These are phyloP conservation scores for Oropetium thomaeum DNA, from an alignment of 176 grass and related monocot species.

Conservation along the genomic window DNA sequence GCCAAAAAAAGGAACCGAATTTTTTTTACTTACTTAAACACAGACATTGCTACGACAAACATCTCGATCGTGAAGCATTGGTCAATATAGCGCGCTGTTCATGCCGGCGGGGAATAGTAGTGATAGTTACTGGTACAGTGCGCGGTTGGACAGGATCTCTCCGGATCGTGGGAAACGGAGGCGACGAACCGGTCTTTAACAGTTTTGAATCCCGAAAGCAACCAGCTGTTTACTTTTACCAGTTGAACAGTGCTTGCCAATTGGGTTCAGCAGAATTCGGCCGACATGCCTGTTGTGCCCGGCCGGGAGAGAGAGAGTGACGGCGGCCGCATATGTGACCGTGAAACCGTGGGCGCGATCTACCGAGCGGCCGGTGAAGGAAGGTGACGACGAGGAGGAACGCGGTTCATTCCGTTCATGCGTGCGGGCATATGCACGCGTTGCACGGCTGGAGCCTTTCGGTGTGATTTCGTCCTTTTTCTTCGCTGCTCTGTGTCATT, in stretches of 20 bases:
- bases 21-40: no score
- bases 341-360: constrained; percentile 11
- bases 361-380: background rate
- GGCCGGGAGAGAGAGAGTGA: background rate
- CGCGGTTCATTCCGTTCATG: background rate
- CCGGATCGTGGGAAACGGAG: background rate
- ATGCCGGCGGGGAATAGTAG: background rate
- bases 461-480: background rate
- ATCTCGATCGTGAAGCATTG: background rate
- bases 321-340: no score
- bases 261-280: background rate
- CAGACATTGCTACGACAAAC: no score
- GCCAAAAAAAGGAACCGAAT: no score
- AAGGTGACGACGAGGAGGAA: background rate
- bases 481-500: background rate
- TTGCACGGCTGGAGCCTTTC: background rate
- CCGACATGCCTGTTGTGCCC: background rate
- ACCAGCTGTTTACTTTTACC: background rate
- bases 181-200: background rate
- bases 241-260: background rate
- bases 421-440: background rate
- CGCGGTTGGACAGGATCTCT: background rate
- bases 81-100: background rate
- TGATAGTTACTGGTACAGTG: background rate
- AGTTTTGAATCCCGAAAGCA: background rate